Conservation (phyloP, 768 basidiomycete species). For the Boletus vermiculosoides region DNA sequence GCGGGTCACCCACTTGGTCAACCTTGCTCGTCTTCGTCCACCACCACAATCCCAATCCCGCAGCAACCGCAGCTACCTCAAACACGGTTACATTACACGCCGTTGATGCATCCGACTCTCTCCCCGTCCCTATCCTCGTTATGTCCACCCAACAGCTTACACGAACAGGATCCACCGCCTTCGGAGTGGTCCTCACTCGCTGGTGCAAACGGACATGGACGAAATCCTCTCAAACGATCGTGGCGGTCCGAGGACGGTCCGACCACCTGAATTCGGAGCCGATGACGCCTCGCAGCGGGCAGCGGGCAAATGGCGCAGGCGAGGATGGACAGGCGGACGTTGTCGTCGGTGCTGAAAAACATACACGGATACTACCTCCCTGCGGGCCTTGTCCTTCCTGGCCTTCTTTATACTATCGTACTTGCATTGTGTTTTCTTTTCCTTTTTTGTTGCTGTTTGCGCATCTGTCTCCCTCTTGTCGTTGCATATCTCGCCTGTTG, state of each 20-base stretch:
- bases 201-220: conserved; percentile 23
- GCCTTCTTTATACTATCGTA: not conserved
- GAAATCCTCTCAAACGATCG: conserved; percentile 26
- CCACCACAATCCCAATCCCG: not conserved
- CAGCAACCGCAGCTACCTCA: conserved; percentile 1
- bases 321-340: not conserved
- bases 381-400: not conserved
- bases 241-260: conserved; percentile 28
- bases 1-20: not conserved
- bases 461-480: not conserved
- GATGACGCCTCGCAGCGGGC: not conserved
- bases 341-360: not conserved
- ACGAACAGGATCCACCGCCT: conserved; percentile 17
- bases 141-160: conserved; percentile 12
- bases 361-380: not conserved
- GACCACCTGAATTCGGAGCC: conserved; percentile 5
- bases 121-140: conserved; percentile 1
- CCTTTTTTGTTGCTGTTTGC: not conserved
- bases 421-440: not conserved
- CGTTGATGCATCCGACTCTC: conserved; percentile 4
- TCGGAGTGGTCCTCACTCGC: conserved; percentile 31
- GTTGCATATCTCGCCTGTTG: not conserved
- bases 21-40: not conserved
- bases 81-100: conserved; percentile 1
- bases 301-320: not conserved